These are phyloP conservation scores for Perkinsus marinus DNA, from an alignment of 169 alveolate genomes.

Conservation along the genomic window DNA sequence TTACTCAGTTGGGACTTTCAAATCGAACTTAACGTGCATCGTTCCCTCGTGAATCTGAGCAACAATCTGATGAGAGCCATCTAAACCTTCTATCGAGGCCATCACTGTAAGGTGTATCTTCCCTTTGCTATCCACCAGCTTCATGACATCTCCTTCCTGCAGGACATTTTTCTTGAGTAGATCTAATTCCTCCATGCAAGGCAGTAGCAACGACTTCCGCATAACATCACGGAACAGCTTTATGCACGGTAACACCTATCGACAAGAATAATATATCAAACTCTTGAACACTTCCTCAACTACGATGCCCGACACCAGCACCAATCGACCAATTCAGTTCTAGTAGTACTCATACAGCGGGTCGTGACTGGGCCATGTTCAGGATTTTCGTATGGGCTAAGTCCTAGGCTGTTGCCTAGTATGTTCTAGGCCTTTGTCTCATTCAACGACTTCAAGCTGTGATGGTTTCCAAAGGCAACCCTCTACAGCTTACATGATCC, in stretches of 20 bases:
- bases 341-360: too few species aligned
- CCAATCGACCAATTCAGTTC: too few species aligned
- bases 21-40: not conserved
- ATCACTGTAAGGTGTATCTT: not conserved
- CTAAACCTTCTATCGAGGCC: not conserved
- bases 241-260: not conserved
- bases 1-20: not conserved
- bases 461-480: too few species aligned
- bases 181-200: not conserved
- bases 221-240: not conserved
- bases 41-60: not conserved
- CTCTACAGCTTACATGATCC: not conserved
- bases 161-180: not conserved
- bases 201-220: not conserved
- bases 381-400: too few species aligned
- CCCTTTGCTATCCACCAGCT: not conserved
- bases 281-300: too few species aligned
- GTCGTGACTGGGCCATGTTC: too few species aligned
- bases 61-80: not conserved
- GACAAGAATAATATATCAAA: not conserved
- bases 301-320: too few species aligned
- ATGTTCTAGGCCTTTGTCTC: too few species aligned
- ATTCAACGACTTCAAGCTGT: too few species aligned
- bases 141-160: not conserved
- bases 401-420: too few species aligned